Evolutionary conservation across 2,329 filamentous ascomycete genomes (phyloP).

Genomic region (Cytospora piceicola): DNA sequence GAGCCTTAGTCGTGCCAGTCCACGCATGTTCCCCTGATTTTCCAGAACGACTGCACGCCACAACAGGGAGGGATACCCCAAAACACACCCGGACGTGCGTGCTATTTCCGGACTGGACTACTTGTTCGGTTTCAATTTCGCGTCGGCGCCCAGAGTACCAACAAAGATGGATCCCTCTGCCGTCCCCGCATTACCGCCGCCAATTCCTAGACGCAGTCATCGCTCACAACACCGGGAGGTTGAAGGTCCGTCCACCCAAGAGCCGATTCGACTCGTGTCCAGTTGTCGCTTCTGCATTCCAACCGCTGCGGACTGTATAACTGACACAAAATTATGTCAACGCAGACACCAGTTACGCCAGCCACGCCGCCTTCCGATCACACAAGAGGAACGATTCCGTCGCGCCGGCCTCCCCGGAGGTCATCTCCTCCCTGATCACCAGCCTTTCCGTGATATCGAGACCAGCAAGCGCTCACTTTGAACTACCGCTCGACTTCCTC

Average conservation of each 20-base stretch:
- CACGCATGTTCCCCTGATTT: slow-evolving; percentile 1
- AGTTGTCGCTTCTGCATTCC: slow-evolving; percentile 22
- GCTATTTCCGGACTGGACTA: background rate
- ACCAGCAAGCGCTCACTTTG: slow-evolving; percentile 71
- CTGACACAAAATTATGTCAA: slow-evolving; percentile 27
- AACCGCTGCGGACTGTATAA: slow-evolving; percentile 11
- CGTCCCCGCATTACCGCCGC: slow-evolving; percentile 32
- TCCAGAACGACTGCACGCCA: background rate
- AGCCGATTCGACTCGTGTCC: slow-evolving; percentile 1
- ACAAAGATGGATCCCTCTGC: slow-evolving; percentile 26
- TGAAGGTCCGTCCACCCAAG: slow-evolving; percentile 24
- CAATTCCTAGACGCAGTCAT: slow-evolving; percentile 32
- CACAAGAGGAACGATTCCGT: slow-evolving; percentile 32
- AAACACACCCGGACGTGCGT: slow-evolving; percentile 2
- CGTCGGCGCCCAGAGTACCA: slow-evolving; percentile 5
- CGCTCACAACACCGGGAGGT: slow-evolving; percentile 27
- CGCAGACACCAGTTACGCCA: slow-evolving; percentile 27
- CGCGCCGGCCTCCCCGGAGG: slow-evolving; percentile 64
- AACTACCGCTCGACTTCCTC: slow-evolving; percentile 54
- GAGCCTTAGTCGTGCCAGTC: slow-evolving; percentile 19
- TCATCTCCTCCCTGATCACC: slow-evolving; percentile 72
- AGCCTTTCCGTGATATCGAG: slow-evolving; percentile 70
- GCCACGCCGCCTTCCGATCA: slow-evolving; percentile 17
- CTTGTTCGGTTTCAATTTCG: slow-evolving; percentile 12
- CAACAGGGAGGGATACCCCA: slow-evolving; percentile 1